A percentile compares a stretch with the other conserved stretches of the same genome.
phyloP scores from a whole-genome alignment of 345 rosid genomes.

The Passiflora organensis region DNA sequence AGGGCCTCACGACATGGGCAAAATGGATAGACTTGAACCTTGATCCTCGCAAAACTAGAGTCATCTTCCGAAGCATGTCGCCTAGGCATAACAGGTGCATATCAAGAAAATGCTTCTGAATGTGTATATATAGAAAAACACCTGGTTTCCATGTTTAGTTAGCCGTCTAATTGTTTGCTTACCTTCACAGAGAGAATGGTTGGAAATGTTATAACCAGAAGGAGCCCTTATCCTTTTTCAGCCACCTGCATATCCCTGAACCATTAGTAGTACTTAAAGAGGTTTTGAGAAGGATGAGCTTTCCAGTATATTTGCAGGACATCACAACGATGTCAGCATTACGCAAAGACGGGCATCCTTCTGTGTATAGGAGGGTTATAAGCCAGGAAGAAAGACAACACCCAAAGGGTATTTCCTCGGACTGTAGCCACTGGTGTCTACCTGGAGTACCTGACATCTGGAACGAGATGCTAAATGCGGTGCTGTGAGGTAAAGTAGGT shows the following conservation, averaged over 20 bases:
- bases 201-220: conserved; percentile 82
- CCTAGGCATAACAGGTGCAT: conserved; percentile 62
- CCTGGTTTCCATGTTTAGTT: background rate
- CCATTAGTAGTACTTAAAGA: conserved; percentile 58
- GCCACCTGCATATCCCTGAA: conserved; percentile 62
- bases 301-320: conserved; percentile 69
- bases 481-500: conserved; percentile 28
- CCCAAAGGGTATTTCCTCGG: conserved; percentile 40
- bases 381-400: conserved; percentile 51
- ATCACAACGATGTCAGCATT: conserved; percentile 76
- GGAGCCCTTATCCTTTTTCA: conserved; percentile 51
- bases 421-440: conserved; percentile 97
- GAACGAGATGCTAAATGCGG: conserved; percentile 77
- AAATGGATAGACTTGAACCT: conserved; percentile 61
- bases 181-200: conserved; percentile 60
- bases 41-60: conserved; percentile 47
- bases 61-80: conserved; percentile 65
- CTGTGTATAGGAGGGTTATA: conserved; percentile 61
- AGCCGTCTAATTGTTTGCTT: background rate
- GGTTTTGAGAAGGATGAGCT: conserved; percentile 63
- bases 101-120: background rate
- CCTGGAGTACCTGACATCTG: conserved; percentile 94
- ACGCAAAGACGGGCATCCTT: conserved; percentile 88
- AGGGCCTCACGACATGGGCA: conserved; percentile 71
- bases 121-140: too few relatives aligned